Evolutionary conservation across 2,329 filamentous ascomycete species (phyloP).

Genomic region (Pseudogymnoascus verrucosus): DNA sequence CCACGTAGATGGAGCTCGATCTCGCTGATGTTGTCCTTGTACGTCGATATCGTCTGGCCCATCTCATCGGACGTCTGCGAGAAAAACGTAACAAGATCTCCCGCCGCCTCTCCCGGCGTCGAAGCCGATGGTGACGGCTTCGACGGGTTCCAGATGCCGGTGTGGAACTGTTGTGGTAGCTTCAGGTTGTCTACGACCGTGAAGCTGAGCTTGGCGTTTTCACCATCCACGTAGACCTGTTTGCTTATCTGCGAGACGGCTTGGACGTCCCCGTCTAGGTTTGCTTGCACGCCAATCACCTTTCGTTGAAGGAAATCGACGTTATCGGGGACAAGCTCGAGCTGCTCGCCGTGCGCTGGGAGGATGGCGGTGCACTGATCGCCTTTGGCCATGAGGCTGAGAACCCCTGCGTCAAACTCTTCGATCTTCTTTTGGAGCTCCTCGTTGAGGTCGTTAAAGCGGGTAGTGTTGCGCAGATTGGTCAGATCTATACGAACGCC

Average conservation of each 20-base stretch:
- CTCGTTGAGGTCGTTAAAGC: conserved; percentile 83
- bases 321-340: conserved; percentile 57
- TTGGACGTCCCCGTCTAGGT: conserved; percentile 53
- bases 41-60: conserved; percentile 46
- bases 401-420: conserved; percentile 69
- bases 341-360: conserved; percentile 52
- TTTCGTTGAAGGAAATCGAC: conserved; percentile 56
- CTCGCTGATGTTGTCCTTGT: conserved; percentile 51
- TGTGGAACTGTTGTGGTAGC: conserved; percentile 51
- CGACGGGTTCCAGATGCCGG: conserved; percentile 35
- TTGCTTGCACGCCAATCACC: conserved; percentile 53
- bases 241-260: conserved; percentile 50
- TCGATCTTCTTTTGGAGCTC: conserved; percentile 73
- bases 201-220: conserved; percentile 64
- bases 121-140: conserved; percentile 33
- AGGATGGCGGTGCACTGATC: conserved; percentile 67
- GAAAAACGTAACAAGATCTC: conserved; percentile 57
- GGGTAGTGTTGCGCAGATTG: conserved; percentile 76
- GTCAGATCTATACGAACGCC: conserved; percentile 72
- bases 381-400: conserved; percentile 69
- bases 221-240: conserved; percentile 55
- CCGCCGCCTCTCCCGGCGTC: conserved; percentile 41
- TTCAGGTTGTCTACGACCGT: conserved; percentile 67
- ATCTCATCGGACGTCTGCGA: conserved; percentile 56
- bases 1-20: conserved; percentile 58